A percentile compares a stretch with the other conserved stretches of the same genome.
Conservation (phyloP, 371 early-diverging fungal species). For the Blakeslea trispora region DNA sequence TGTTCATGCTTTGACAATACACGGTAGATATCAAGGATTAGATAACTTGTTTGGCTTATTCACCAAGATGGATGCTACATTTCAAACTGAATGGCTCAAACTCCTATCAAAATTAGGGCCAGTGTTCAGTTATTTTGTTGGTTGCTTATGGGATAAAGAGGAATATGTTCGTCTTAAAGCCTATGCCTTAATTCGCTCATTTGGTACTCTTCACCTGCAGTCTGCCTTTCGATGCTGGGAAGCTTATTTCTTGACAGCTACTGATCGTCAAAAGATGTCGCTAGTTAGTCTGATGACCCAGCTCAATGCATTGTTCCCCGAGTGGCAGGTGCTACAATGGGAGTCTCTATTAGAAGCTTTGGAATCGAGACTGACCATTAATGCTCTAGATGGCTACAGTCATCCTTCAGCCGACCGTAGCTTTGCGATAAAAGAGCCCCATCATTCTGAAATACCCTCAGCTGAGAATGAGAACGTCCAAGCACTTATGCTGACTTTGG, state of each 20-base stretch:
- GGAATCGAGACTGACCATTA: slow-evolving; percentile 29
- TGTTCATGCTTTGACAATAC: background rate
- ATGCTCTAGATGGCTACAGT: slow-evolving; percentile 36
- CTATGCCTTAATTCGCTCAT: slow-evolving; percentile 40
- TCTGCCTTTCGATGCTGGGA: slow-evolving; percentile 62
- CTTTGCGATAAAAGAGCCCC: background rate
- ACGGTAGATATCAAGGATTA: slow-evolving; percentile 44
- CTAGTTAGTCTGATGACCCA: slow-evolving; percentile 51
- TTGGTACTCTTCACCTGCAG: slow-evolving; percentile 46
- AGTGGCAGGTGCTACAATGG: slow-evolving; percentile 61
- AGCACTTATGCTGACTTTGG: slow-evolving; percentile 46
- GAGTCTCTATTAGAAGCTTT: slow-evolving; percentile 49
- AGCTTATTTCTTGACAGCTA: slow-evolving; percentile 53
- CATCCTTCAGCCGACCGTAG: background rate
- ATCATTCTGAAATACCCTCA: background rate
- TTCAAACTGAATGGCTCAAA: slow-evolving; percentile 51
- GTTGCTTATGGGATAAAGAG: slow-evolving; percentile 55
- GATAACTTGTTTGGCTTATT: slow-evolving; percentile 57
- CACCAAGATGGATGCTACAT: slow-evolving; percentile 55
- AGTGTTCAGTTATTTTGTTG: slow-evolving; percentile 52
- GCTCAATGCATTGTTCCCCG: slow-evolving; percentile 52
- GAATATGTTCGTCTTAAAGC: slow-evolving; percentile 58
- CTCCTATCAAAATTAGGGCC: slow-evolving; percentile 52
- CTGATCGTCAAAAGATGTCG: slow-evolving; percentile 35
- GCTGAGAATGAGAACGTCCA: slow-evolving; percentile 46